A percentile compares a stretch with the other conserved stretches of the same genome.
Evolutionary conservation across 768 basidiomycete genomes (phyloP).

Genomic region (Rubroboletus satanas): DNA sequence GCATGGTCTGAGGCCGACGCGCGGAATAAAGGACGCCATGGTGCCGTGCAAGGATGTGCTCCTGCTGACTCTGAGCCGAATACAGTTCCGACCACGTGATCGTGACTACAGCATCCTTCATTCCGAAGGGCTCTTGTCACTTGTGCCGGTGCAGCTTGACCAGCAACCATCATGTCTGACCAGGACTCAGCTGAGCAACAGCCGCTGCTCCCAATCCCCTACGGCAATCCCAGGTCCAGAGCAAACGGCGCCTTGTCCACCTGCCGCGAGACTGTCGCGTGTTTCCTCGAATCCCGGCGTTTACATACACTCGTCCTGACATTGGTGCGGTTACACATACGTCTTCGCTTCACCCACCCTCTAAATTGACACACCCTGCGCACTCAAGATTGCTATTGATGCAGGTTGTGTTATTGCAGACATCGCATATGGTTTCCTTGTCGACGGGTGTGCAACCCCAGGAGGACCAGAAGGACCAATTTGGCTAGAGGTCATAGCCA

Average conservation of each 20-base stretch:
- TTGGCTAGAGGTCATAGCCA: conserved; percentile 62
- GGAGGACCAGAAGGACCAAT: conserved; percentile 44
- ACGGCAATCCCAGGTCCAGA: conserved; percentile 15
- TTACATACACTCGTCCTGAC: conserved; percentile 57
- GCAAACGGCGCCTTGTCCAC: conserved; percentile 1
- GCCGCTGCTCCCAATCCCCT: conserved; percentile 39
- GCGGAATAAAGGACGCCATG: conserved; percentile 15
- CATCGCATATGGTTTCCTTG: conserved; percentile 64
- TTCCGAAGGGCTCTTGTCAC: too few species aligned
- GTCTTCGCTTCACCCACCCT: conserved; percentile 16
- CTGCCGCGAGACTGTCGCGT: conserved; percentile 37
- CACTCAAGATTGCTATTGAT: conserved; percentile 55
- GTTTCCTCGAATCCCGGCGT: conserved; percentile 47
- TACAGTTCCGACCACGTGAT: conserved; percentile 11
- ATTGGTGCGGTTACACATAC: conserved; percentile 43
- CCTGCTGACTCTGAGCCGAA: not conserved
- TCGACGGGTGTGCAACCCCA: conserved; percentile 42
- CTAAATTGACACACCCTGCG: conserved; percentile 5
- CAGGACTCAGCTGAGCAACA: conserved; percentile 45
- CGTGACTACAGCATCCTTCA: not conserved
- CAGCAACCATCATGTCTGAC: conserved; percentile 10
- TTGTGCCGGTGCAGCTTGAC: not conserved
- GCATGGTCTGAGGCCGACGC: conserved; percentile 17
- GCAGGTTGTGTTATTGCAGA: conserved; percentile 69
- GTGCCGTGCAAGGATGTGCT: not conserved